Base-by-base conservation (phyloP, 805 yeast species). In the Candida incommunis region DNA sequence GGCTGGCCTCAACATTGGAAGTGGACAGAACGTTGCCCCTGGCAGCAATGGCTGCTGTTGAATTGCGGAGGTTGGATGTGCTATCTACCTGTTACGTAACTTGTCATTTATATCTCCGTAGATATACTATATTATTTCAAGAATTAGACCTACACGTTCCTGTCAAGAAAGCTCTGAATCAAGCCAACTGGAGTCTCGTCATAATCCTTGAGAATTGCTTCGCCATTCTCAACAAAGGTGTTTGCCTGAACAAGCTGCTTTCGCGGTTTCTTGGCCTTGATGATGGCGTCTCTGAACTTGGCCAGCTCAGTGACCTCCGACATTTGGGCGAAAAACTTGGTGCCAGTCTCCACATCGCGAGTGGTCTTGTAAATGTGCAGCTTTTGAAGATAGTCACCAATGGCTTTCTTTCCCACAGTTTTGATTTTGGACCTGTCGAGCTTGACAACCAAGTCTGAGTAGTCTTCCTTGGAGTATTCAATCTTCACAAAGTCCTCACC, bases 231-330 rank as follows among this genome's bases (percentile, higher is more conserved):
- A 41, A 75, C 50, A 22, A 64, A 53, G 5, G 94, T 81, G 63
- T 86, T 86, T 23, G 87, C 84, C 63, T 86, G 96, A 46, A 86
- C 76, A 52, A 80, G 74, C 60, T 84, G 94, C 61, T 78, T 80
- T 61, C 96, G 75, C 50, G 96, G 94, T 53, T 80, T 69, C 63
- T 84, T 82, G 59, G 82, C 80, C 41, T 67, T 64, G 48, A 86
- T 65, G 13, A 86, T 86, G 29, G 72, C 67, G 45, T 77, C 80
- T 64, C 95, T 74, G 58, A 71, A 81, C 50, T 69, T 63, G 22
- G 83, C 75, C 45, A 80, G 65, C 16, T 81, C 83, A 4, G 77
- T 71, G 5, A 60, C 64, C 1, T 72, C 68, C n/a, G 94, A 79
- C 63, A 78, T 78, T 23, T 77, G 78, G 41, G 64, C 63, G 62